Percentiles rank a stretch among this genome's conserved stretches.
phyloP scores from a whole-genome alignment of 129 eudicot genomes.

The Tagetes patula region DNA sequence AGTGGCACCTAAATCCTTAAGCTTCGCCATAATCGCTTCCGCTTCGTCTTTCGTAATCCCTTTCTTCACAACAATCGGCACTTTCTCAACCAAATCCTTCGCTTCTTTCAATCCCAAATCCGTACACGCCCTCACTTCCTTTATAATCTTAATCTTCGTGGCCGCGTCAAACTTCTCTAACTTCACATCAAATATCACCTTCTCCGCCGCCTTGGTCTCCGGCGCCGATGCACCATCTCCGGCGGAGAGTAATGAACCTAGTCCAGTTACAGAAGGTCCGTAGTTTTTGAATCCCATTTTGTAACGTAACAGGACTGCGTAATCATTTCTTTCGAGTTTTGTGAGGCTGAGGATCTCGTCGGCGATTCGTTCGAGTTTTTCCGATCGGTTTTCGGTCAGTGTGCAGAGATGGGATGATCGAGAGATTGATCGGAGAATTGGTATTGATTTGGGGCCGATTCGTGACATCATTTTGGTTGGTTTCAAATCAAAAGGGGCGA shows the following conservation, averaged over 20 bases:
- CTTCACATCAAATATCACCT: conserved; percentile 74
- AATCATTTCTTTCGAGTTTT: conserved; percentile 67
- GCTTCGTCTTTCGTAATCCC: conserved; percentile 86
- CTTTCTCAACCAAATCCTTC: conserved; percentile 85
- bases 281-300: conserved; percentile 67
- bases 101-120: conserved; percentile 91
- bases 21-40: conserved; percentile 60
- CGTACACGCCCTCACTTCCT: conserved; percentile 75
- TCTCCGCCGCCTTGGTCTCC: conserved; percentile 47
- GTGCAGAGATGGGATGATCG: conserved; percentile 38
- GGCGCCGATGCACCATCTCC: conserved; percentile 33
- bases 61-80: conserved; percentile 68
- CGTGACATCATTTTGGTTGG: conserved; percentile 20
- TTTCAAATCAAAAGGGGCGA: background rate
- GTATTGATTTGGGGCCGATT: conserved; percentile 31
- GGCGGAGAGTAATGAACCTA: conserved; percentile 32
- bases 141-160: conserved; percentile 77
- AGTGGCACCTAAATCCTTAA: conserved; percentile 79
- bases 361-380: conserved; percentile 74
- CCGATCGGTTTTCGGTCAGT: conserved; percentile 43
- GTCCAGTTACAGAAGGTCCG: conserved; percentile 60
- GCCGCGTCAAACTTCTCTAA: conserved; percentile 75
- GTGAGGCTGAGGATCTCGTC: conserved; percentile 72
- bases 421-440: conserved; percentile 21
- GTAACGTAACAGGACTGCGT: conserved; percentile 58